Conservation (phyloP, 2,329 filamentous ascomycete genomes). For the Fusarium subtropicale region DNA sequence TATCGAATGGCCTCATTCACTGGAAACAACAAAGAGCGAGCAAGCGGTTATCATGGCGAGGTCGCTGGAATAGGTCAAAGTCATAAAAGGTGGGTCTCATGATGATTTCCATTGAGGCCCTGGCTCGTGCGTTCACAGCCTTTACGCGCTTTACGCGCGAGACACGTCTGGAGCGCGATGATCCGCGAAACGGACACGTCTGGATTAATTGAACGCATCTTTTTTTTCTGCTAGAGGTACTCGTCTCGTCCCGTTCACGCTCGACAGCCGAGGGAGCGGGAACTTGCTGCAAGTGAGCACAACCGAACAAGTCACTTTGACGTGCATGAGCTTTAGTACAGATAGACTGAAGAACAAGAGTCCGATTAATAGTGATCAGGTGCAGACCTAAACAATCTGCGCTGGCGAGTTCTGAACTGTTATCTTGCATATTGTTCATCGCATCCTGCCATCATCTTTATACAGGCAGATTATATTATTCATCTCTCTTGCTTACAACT, state of each 20-base stretch:
- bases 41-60: neutral
- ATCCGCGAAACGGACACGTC: conserved; percentile 61
- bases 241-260: conserved; percentile 14
- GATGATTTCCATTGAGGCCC: neutral
- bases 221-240: conserved; percentile 8
- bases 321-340: conserved; percentile 30
- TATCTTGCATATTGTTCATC: neutral
- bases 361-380: neutral
- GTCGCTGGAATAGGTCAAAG: conserved; percentile 15
- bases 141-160: conserved; percentile 43
- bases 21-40: conserved; percentile 8
- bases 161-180: conserved; percentile 52
- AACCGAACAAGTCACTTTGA: conserved; percentile 40
- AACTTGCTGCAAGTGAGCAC: conserved; percentile 39
- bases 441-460: conserved; percentile 9
- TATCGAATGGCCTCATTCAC: conserved; percentile 13
- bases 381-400: conserved; percentile 6
- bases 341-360: neutral
- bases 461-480: neutral
- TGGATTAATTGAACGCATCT: conserved; percentile 51
- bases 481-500: neutral
- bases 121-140: conserved; percentile 39
- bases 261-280: conserved; percentile 24
- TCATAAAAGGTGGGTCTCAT: conserved; percentile 17
- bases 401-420: neutral